Percentiles rank a stretch among this genome's conserved stretches.
Conservation (phyloP, 805 yeast genomes). For the Kodamaea nitidulidarum region DNA sequence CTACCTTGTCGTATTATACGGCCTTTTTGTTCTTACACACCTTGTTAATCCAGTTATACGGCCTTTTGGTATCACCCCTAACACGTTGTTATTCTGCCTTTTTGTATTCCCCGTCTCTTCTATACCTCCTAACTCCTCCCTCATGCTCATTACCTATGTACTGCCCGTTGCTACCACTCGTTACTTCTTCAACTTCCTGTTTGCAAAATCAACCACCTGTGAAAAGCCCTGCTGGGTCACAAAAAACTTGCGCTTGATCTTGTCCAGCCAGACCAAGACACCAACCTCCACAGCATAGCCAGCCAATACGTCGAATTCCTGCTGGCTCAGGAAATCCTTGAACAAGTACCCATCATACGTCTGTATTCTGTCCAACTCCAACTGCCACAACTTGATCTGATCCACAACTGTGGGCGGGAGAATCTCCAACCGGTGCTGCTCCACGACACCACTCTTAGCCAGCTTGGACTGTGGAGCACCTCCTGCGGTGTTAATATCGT, state of each 20-base stretch:
- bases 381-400: conserved; percentile 93
- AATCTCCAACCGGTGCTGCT: conserved; percentile 54
- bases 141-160: no score
- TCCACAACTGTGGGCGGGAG: conserved; percentile 96
- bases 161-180: background rate
- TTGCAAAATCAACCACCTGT: conserved; percentile 89
- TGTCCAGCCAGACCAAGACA: conserved; percentile 83
- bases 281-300: conserved; percentile 89
- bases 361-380: conserved; percentile 88
- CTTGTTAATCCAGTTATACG: no score
- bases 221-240: conserved; percentile 83
- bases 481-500: conserved; percentile 44
- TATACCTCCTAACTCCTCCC: no score
- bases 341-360: conserved; percentile 83
- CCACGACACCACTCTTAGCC: conserved; percentile 24
- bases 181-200: conserved; percentile 41
- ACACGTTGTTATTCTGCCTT: no score
- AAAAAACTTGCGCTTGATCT: conserved; percentile 65
- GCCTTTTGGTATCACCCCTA: no score
- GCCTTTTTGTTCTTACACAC: no score
- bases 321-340: conserved; percentile 74
- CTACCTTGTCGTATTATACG: no score
- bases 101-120: no score
- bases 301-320: conserved; percentile 69
- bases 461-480: conserved; percentile 34